phyloP scores from a whole-genome alignment of 176 grass and related monocot species.

The Aegilops longissima region DNA sequence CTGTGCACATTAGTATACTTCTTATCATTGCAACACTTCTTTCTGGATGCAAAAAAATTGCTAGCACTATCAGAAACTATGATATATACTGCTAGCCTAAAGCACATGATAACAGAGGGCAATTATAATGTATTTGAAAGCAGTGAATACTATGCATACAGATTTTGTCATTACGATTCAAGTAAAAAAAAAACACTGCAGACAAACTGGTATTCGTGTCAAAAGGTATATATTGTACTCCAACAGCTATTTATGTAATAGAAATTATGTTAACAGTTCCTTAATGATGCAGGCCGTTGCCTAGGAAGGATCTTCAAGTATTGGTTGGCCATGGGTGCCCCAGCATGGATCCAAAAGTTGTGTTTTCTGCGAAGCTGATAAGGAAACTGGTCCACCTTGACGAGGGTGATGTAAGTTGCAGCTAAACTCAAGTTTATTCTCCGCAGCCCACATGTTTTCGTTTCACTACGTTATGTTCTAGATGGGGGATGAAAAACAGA shows the following conservation, averaged over 20 bases:
- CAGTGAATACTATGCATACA: neutral
- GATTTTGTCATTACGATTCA: neutral
- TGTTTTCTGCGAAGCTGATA: conserved; percentile 94
- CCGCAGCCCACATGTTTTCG: neutral
- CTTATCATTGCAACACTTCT: neutral
- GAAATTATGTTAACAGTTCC: conserved; percentile 21
- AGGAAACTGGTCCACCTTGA: conserved; percentile 93
- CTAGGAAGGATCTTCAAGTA: conserved; percentile 89
- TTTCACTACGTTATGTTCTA: neutral
- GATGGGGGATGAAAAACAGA: neutral
- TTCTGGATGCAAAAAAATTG: neutral
- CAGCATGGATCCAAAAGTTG: conserved; percentile 67
- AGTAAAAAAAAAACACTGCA: neutral
- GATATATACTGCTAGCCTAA: neutral
- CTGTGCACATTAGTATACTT: neutral
- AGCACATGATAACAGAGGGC: conserved; percentile 15
- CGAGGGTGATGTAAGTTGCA: conserved; percentile 86
- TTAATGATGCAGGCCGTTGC: conserved; percentile 57
- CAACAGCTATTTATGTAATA: neutral
- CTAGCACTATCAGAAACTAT: neutral
- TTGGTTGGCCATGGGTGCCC: conserved; percentile 91
- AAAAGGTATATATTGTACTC: neutral
- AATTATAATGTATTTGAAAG: neutral
- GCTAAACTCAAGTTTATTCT: conserved; percentile 24
- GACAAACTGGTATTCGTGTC: neutral